A percentile compares a stretch with the other conserved stretches of the same genome.
phyloP scores from a whole-genome alignment of 306 rosid genomes.

The Corylus americana region DNA sequence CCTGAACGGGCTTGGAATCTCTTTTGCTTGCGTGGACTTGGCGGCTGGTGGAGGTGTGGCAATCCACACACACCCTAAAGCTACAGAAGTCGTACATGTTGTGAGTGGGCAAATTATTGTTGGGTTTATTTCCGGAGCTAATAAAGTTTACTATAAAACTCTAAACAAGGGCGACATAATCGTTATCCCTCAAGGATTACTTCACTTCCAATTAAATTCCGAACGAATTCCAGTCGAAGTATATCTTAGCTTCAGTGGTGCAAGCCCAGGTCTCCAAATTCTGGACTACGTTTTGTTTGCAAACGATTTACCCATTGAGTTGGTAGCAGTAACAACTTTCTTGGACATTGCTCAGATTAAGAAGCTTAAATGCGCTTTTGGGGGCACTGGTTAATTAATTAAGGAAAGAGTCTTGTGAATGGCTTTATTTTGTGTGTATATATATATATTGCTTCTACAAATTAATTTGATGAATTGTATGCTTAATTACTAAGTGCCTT shows the following conservation, averaged over 20 bases:
- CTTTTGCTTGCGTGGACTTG: conserved; percentile 62
- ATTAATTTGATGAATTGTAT: neutral
- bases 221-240: conserved; percentile 33
- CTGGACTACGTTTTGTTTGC: conserved; percentile 66
- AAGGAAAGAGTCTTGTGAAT: neutral
- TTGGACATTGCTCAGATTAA: conserved; percentile 55
- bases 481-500: neutral
- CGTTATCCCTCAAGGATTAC: conserved; percentile 78
- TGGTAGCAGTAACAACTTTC: conserved; percentile 56
- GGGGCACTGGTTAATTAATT: conserved; percentile 51
- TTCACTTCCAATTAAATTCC: conserved; percentile 70
- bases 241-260: conserved; percentile 57
- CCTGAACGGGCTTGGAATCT: conserved; percentile 75
- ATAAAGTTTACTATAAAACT: conserved; percentile 53
- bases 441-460: neutral
- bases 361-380: conserved; percentile 88
- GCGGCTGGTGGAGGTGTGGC: conserved; percentile 67
- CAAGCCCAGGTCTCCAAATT: conserved; percentile 74
- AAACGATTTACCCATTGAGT: conserved; percentile 58
- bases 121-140: conserved; percentile 50
- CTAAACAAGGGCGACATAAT: conserved; percentile 69
- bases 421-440: neutral
- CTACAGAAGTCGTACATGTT: conserved; percentile 48
- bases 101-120: conserved; percentile 55
- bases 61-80: conserved; percentile 86